These are phyloP conservation scores for Arabidopsis lyrata DNA, from an alignment of 441 rosid genomes.

Conservation along the genomic window DNA sequence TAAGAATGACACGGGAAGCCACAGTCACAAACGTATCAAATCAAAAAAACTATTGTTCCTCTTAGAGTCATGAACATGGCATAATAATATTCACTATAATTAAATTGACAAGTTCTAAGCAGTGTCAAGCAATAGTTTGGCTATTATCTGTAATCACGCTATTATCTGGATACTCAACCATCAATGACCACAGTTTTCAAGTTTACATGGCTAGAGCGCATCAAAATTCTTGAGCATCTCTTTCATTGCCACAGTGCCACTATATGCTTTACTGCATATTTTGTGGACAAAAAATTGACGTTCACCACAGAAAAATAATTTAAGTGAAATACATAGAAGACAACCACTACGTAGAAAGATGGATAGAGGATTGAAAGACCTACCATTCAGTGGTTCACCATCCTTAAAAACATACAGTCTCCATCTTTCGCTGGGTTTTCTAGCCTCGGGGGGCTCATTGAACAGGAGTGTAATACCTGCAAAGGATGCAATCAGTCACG, in stretches of 20 bases:
- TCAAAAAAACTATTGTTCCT: conserved; percentile 17
- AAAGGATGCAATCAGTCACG: conserved; percentile 27
- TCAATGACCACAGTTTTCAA: neutral
- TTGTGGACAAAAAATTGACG: conserved; percentile 7
- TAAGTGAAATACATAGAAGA: conserved; percentile 28
- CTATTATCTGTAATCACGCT: conserved; percentile 3
- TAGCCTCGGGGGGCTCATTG: conserved; percentile 93
- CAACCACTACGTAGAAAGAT: conserved; percentile 20
- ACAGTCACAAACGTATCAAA: conserved; percentile 19
- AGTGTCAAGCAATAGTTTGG: conserved; percentile 14
- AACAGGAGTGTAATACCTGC: conserved; percentile 87
- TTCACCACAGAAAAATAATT: conserved; percentile 2
- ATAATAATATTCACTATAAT: neutral
- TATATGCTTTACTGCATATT: conserved; percentile 5
- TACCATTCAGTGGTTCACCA: conserved; percentile 87
- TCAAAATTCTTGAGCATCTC: conserved; percentile 1
- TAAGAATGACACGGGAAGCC: conserved; percentile 18
- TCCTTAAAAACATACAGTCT: conserved; percentile 93
- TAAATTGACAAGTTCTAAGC: conserved; percentile 12
- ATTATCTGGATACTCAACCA: conserved; percentile 21
- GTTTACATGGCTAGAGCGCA: conserved; percentile 12
- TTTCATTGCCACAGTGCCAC: conserved; percentile 21
- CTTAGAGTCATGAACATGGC: neutral
- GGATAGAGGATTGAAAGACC: conserved; percentile 37
- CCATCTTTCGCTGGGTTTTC: conserved; percentile 88